Evolutionary conservation across 352 stramenopile species (phyloP), one percentile per base, ranked within the genome.

Genomic region (Pythium insidiosum): DNA sequence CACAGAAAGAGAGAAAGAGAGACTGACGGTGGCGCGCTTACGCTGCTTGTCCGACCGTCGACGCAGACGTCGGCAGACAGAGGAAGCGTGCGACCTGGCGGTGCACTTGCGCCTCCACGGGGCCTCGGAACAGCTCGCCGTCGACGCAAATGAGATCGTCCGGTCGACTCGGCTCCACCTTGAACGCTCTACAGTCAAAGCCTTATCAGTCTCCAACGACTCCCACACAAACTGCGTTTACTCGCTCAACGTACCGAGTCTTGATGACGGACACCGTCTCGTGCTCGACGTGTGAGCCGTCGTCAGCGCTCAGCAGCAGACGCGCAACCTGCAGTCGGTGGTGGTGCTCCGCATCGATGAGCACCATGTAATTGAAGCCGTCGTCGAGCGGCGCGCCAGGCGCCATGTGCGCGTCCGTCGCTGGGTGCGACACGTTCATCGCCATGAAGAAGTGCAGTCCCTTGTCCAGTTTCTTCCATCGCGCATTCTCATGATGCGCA

Each of bases 281-380:
- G 20, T 53, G 25, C 26, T 62, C 52, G 13, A 84, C 25, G 31
- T 86, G 73, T 5, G 56, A 58, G 6, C 66, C 76, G 15, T 67
- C 55, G 13, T 86, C 76, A 18, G 85, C 63, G 0, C 43, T 67
- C 38, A 86, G 47, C 38, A 86, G 66, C 28, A 83, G n/a, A 28
- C 51, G 65, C 18, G 53, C 47, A 19, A 82, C 43, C n/a, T 55
- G 42, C 39, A 66, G 36, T n/a, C n/a, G n/a, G 15, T 63, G 65
- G 22, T 63, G 73, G 61, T 60, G 60, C n/a, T 50, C 43, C 1
- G 55, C 65, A 37, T 60, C 66, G 31, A 85, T 52, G 23, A 83
- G 24, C 40, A 85, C 65, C 9, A 88, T 22, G 44, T 84, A 59
- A 34, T 74, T 73, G 59, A 70, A 87, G 21, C 74, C 77, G 48